Conservation (phyloP, 306 rosid species). For the Vachellia collinsii region DNA sequence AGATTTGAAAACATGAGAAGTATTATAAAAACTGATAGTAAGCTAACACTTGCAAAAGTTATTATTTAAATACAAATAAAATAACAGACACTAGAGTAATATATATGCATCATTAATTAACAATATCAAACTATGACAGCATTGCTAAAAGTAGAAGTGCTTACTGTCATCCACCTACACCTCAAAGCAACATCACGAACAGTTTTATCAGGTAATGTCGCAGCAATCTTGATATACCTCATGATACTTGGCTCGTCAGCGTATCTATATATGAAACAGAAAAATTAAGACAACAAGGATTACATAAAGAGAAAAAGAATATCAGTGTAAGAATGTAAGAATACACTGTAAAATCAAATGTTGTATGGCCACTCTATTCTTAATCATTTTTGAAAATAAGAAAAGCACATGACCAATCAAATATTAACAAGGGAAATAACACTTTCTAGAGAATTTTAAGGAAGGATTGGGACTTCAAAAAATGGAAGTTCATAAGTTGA, state of each 20-base stretch:
- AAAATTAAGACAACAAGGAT: slow-evolving; percentile 23
- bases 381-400: slow-evolving; percentile 9
- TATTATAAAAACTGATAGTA: neutral
- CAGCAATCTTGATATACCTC: slow-evolving; percentile 96
- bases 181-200: slow-evolving; percentile 99
- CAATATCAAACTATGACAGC: slow-evolving; percentile 23
- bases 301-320: slow-evolving; percentile 20
- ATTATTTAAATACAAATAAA: neutral
- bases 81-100: neutral
- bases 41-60: neutral
- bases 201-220: slow-evolving; percentile 86
- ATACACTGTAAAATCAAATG: slow-evolving; percentile 10
- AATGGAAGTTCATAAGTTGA: neutral
- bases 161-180: slow-evolving; percentile 99
- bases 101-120: neutral
- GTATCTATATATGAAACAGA: slow-evolving; percentile 54
- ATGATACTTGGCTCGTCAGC: slow-evolving; percentile 89
- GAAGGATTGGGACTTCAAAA: slow-evolving; percentile 13
- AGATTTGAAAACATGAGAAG: slow-evolving; percentile 8
- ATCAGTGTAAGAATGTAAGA: slow-evolving; percentile 15
- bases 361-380: slow-evolving; percentile 3
- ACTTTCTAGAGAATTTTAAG: slow-evolving; percentile 2
- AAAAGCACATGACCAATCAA: slow-evolving; percentile 22
- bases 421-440: slow-evolving; percentile 6
- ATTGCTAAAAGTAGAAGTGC: slow-evolving; percentile 46